phyloP scores from a whole-genome alignment of 257 asterid species.

The Nicotiana obtusifolia region DNA sequence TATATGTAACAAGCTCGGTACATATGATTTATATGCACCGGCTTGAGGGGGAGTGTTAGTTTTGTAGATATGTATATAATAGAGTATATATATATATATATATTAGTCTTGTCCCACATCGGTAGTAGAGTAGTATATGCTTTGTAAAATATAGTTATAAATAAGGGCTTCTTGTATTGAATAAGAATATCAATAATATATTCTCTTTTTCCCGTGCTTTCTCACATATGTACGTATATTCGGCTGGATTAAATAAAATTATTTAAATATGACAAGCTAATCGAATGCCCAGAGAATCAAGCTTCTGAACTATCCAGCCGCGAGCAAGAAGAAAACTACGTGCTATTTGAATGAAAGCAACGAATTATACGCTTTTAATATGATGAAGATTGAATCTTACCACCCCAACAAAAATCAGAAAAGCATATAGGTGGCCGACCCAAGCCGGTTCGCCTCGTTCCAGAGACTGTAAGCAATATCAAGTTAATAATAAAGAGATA shows the following conservation, averaged over 20 bases:
- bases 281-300: neutral
- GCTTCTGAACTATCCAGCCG: neutral
- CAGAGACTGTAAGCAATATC: slow-evolving; percentile 61
- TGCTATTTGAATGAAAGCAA: neutral
- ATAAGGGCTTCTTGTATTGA: too few relatives aligned
- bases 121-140: too few relatives aligned
- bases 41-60: too few relatives aligned
- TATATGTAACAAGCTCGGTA: too few relatives aligned
- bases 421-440: slow-evolving; percentile 84
- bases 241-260: neutral
- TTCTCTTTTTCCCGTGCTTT: too few relatives aligned
- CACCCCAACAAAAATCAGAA: slow-evolving; percentile 77
- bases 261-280: neutral
- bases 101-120: too few relatives aligned
- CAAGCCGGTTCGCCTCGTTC: slow-evolving; percentile 72
- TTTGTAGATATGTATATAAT: too few relatives aligned
- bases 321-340: neutral
- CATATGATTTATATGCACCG: too few relatives aligned
- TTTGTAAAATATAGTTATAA: too few relatives aligned
- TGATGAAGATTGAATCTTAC: slow-evolving; percentile 34
- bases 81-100: too few relatives aligned
- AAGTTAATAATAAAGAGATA: slow-evolving; percentile 18
- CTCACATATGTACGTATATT: neutral
- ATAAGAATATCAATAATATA: too few relatives aligned
- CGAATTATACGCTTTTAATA: neutral